A percentile compares a stretch with the other conserved stretches of the same genome.
These are phyloP conservation scores for Rutstroemia sp. DNA, from an alignment of 2,329 filamentous ascomycete genomes.

Conservation along the genomic window DNA sequence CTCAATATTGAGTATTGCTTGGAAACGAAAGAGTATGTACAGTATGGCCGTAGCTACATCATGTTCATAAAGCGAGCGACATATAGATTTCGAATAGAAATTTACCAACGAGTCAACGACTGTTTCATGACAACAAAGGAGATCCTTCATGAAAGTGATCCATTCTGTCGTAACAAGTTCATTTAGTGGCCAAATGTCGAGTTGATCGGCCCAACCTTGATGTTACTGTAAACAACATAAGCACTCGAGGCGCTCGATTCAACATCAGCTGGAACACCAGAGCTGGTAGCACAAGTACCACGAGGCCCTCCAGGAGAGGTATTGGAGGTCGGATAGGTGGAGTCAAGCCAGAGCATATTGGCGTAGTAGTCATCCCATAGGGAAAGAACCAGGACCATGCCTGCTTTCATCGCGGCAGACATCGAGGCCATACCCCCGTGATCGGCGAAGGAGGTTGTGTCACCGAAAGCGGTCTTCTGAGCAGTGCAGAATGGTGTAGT, in stretches of 20 bases:
- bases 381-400: slow-evolving; percentile 59
- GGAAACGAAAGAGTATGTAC: too few species aligned
- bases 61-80: too few species aligned
- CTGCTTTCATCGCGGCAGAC: slow-evolving; percentile 44
- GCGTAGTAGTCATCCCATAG: slow-evolving; percentile 49
- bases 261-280: slow-evolving; percentile 44
- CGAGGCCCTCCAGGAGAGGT: slow-evolving; percentile 42
- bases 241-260: slow-evolving; percentile 40
- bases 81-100: too few species aligned
- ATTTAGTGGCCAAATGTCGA: slow-evolving; percentile 22
- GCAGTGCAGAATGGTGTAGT: slow-evolving; percentile 47
- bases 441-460: slow-evolving; percentile 43
- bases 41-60: too few species aligned
- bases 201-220: slow-evolving; percentile 28
- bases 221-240: slow-evolving; percentile 32
- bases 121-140: too few species aligned
- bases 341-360: slow-evolving; percentile 72
- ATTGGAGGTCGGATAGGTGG: slow-evolving; percentile 47
- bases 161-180: neutral
- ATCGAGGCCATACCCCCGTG: slow-evolving; percentile 50
- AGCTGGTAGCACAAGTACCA: slow-evolving; percentile 45
- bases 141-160: too few species aligned
- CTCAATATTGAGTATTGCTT: too few species aligned
- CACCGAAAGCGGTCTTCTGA: slow-evolving; percentile 48
- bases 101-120: too few species aligned